These are phyloP conservation scores for Blastocystis sp. DNA, from an alignment of 352 stramenopile genomes.

Conservation along the genomic window DNA sequence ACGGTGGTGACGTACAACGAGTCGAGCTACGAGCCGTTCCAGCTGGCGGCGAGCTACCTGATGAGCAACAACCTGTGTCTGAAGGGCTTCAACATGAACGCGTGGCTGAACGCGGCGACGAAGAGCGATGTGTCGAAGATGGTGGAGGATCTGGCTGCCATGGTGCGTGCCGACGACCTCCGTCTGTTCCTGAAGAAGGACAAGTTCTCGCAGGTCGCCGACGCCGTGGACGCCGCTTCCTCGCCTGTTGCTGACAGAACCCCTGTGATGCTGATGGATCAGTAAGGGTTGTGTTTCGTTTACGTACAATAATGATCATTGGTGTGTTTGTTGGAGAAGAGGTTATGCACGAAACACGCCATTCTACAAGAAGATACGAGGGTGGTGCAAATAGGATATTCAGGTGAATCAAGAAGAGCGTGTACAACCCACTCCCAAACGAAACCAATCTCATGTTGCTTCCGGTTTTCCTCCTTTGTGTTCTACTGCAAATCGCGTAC, in stretches of 20 bases:
- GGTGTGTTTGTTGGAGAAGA: slow-evolving; percentile 46
- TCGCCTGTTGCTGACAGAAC: slow-evolving; percentile 48
- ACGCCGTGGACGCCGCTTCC: slow-evolving; percentile 57
- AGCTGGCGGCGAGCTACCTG: neutral
- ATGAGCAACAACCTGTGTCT: slow-evolving; percentile 38
- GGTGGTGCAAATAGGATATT: too few species aligned
- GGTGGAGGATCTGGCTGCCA: slow-evolving; percentile 57
- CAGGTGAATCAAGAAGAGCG: too few species aligned
- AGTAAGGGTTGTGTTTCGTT: slow-evolving; percentile 50
- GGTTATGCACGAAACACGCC: too few species aligned
- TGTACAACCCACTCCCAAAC: neutral
- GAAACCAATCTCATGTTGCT: neutral
- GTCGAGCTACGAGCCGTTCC: neutral
- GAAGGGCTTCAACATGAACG: slow-evolving; percentile 56
- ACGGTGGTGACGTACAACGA: slow-evolving; percentile 53
- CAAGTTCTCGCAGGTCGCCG: slow-evolving; percentile 59
- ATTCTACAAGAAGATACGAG: too few species aligned
- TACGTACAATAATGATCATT: slow-evolving; percentile 41
- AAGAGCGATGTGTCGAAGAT: slow-evolving; percentile 58
- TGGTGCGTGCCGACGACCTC: slow-evolving; percentile 47
- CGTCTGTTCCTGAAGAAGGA: slow-evolving; percentile 60
- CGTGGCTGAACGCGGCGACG: neutral
- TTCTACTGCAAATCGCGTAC: neutral
- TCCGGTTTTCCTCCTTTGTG: neutral
- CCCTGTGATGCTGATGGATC: slow-evolving; percentile 45